Conservation (phyloP, 2,329 filamentous ascomycete species). For the Hymenoscyphus scutula region DNA sequence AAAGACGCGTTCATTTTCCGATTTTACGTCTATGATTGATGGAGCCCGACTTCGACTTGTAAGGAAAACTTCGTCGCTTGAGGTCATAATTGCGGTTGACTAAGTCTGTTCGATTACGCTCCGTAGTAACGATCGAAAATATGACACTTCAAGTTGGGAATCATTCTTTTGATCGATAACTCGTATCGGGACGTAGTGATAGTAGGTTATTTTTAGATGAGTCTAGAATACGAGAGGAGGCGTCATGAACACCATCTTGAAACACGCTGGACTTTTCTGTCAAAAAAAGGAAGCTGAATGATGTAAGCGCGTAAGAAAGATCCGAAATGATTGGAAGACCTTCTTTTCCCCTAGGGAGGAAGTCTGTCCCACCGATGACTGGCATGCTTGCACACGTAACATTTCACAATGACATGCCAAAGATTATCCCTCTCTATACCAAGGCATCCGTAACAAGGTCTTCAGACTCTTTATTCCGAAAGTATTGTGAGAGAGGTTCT, state of each 20-base stretch:
- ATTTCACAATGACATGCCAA: too few relatives aligned
- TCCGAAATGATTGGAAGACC: background rate
- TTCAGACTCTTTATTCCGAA: too few relatives aligned
- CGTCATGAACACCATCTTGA: background rate
- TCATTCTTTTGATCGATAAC: background rate
- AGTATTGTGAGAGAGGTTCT: too few relatives aligned
- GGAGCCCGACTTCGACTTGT: slow-evolving; percentile 31
- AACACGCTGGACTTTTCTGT: background rate
- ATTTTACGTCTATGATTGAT: slow-evolving; percentile 30
- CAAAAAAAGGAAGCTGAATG: background rate
- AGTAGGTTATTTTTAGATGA: background rate
- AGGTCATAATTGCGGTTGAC: slow-evolving; percentile 20
- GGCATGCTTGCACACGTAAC: background rate
- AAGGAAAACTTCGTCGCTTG: slow-evolving; percentile 24
- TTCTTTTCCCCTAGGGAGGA: background rate
- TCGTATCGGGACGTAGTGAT: background rate
- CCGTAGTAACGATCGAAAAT: background rate
- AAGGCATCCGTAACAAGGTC: too few relatives aligned
- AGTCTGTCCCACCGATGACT: background rate
- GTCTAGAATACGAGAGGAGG: background rate
- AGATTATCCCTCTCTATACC: too few relatives aligned
- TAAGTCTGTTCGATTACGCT: background rate
- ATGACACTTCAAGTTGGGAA: background rate
- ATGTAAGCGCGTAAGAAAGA: background rate
- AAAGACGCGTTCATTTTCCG: slow-evolving; percentile 28